A percentile compares a stretch with the other conserved stretches of the same genome.
Conservation (phyloP, 352 stramenopile species). For the Plasmopara halstedii region DNA sequence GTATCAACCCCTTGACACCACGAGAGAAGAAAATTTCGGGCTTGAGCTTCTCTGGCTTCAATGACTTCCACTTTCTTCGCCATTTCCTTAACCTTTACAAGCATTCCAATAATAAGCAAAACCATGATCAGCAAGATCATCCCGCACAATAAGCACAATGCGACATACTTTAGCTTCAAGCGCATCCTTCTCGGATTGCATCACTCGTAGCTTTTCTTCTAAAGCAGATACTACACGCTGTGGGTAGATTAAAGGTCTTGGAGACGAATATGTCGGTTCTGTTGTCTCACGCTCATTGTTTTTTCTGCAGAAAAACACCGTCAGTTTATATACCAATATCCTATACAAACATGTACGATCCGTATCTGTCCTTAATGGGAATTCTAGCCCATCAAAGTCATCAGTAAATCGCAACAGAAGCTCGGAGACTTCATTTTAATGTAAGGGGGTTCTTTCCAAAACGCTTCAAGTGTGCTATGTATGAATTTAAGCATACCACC, state of each 20-base stretch:
- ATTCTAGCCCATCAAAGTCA: conserved; percentile 85
- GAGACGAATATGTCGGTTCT: conserved; percentile 19
- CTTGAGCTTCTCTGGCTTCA: conserved; percentile 32
- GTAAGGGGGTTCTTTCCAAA: conserved; percentile 13
- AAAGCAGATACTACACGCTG: conserved; percentile 35
- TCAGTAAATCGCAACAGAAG: conserved; percentile 52
- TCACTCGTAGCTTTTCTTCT: conserved; percentile 30
- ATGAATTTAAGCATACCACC: conserved; percentile 1
- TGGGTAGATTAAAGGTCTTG: conserved; percentile 26
- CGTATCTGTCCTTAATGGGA: conserved; percentile 86
- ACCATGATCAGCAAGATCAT: neutral
- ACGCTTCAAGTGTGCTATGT: conserved; percentile 2
- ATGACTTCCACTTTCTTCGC: conserved; percentile 24
- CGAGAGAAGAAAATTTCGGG: conserved; percentile 34
- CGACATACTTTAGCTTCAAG: conserved; percentile 30
- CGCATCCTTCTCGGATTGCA: conserved; percentile 30
- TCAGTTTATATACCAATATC: neutral
- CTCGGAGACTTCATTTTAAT: conserved; percentile 12
- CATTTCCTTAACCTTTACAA: conserved; percentile 25
- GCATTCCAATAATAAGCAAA: conserved; percentile 5
- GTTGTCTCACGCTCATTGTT: conserved; percentile 24
- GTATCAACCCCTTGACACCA: conserved; percentile 26
- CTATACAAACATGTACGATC: conserved; percentile 43
- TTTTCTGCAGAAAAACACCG: conserved; percentile 5
- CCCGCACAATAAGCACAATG: neutral